Conservation (phyloP, 805 yeast species). For the Kuraishia piskuri region DNA sequence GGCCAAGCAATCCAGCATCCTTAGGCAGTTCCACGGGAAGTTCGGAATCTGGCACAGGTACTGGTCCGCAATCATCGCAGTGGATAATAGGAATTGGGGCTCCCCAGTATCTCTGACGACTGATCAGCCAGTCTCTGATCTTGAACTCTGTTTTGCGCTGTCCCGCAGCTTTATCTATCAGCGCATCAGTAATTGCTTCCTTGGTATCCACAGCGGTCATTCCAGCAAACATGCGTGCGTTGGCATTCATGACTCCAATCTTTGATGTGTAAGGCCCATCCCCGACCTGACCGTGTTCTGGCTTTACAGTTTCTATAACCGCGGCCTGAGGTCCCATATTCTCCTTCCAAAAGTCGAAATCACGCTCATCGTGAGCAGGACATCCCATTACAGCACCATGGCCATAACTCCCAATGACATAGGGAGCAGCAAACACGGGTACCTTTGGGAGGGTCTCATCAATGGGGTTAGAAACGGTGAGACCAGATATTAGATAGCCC, state of each 20-base stretch:
- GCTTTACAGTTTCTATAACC: constrained; percentile 30
- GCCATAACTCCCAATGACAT: constrained; percentile 78
- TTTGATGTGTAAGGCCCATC: constrained; percentile 26
- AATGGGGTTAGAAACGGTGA: constrained; percentile 55
- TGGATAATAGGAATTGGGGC: constrained; percentile 95
- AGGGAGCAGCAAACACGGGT: constrained; percentile 87
- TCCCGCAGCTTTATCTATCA: constrained; percentile 37
- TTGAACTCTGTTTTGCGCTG: constrained; percentile 42
- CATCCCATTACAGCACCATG: constrained; percentile 97
- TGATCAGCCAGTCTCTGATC: constrained; percentile 88
- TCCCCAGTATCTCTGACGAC: constrained; percentile 97
- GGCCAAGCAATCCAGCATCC: constrained; percentile 34
- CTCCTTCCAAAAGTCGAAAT: constrained; percentile 67
- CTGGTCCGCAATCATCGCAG: constrained; percentile 79
- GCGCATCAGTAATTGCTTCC: constrained; percentile 28
- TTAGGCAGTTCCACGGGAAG: constrained; percentile 78
- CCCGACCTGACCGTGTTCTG: constrained; percentile 6
- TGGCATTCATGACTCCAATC: constrained; percentile 38
- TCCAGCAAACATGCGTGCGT: constrained; percentile 44
- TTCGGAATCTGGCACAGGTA: constrained; percentile 83
- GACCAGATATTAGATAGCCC: constrained; percentile 44
- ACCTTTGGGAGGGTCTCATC: constrained; percentile 27
- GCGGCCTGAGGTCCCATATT: constrained; percentile 40
- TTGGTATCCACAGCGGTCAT: constrained; percentile 43
- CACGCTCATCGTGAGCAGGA: constrained; percentile 89